Base-by-base conservation (phyloP, 257 asterid genomes). In the Solanum pinnatisectum region DNA sequence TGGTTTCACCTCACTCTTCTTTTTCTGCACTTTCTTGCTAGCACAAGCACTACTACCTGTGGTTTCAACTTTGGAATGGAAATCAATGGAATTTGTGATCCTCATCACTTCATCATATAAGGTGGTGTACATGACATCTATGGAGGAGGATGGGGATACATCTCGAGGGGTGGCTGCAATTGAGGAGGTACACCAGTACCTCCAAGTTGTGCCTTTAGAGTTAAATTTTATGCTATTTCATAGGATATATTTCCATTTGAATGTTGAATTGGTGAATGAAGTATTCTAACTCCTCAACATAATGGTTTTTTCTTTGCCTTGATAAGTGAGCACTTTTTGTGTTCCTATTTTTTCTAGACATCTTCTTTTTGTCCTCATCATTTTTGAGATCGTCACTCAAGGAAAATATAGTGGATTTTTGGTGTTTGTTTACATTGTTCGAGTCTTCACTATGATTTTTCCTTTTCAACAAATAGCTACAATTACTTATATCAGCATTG, bases 111-210 rank as follows among this genome's bases (percentile, higher is more conserved):
- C 93, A 95, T 90, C 94, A 94, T 91, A 88, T 93, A 95, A 63
- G 96, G n/a, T 4, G 95, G 97, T 56, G 90, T 88, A 77, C 92
- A 94, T 3, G 95, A 95, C 98, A 95, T 93, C 98, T 98, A 96
- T 1, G 96, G 99, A 88, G 93, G 96, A 89, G 94, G 96, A 89
- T 90, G 95, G 3, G 95, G 88, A 85, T 96, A 96, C 92, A 95
- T 92, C 60, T 93, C 95, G 8, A 94, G 70, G 86, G 93, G 94
- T 0, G 96, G 94, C 5, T 91, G 90, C 90, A 91, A n/a, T n/a
- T n/a, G n/a, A n/a, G n/a, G n/a, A n/a, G n/a, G 15, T 42, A 42
- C 49, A 42, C 49, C 14, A 42, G 15, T 42, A 42, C 49, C 49
- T 42, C 49, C 49, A 42, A 42, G 49, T 11, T 42, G 49, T 42